These are phyloP conservation scores for Neofusicoccum laricinum DNA, from an alignment of 2,329 filamentous ascomycete species.

Conservation along the genomic window DNA sequence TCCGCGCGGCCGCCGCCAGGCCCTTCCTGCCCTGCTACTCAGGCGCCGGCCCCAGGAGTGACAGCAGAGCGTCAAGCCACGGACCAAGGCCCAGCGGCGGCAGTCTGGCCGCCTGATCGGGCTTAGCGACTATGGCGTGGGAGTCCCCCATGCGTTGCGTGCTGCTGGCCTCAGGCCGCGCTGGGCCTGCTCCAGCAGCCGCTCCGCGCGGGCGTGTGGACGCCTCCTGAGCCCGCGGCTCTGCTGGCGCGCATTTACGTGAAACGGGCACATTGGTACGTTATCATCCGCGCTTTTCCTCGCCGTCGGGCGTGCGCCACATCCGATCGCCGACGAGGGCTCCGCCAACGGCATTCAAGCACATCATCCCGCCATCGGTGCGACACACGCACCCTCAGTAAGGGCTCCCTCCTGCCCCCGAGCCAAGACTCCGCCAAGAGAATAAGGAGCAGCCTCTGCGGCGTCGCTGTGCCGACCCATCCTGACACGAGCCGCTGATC, in stretches of 20 bases:
- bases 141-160: constrained; percentile 9
- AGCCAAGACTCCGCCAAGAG: constrained; percentile 10
- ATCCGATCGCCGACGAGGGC: constrained; percentile 4
- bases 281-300: background rate
- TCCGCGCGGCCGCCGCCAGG: background rate
- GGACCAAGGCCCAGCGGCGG: background rate
- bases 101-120: background rate
- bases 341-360: constrained; percentile 9
- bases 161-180: background rate
- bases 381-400: constrained; percentile 9
- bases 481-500: constrained; percentile 14
- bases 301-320: constrained; percentile 6
- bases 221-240: background rate
- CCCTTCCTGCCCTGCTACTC: background rate
- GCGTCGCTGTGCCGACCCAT: constrained; percentile 9
- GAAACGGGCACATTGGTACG: background rate
- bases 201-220: background rate
- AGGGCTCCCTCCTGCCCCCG: constrained; percentile 1
- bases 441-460: constrained; percentile 12
- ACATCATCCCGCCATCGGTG: constrained; percentile 12
- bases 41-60: no score
- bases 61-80: background rate
- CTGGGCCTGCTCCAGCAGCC: background rate
- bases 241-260: background rate
- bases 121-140: constrained; percentile 6